These are phyloP conservation scores for Rhizopogon vinicolor DNA, from an alignment of 768 basidiomycete species.

Conservation along the genomic window DNA sequence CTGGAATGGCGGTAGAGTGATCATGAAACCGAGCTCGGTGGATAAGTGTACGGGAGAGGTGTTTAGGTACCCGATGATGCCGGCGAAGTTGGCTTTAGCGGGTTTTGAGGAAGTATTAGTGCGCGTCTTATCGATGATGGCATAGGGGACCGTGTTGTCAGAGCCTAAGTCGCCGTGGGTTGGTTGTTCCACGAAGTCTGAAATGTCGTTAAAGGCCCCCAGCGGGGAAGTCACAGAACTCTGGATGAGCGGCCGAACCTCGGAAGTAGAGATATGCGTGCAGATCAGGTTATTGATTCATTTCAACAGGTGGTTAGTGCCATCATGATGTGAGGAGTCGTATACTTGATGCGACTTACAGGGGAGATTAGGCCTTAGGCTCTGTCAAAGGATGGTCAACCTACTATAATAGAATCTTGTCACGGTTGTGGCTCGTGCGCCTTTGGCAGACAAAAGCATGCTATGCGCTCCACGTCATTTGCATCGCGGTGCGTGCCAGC, in stretches of 20 bases:
- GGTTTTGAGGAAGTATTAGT: not conserved
- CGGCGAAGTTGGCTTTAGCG: constrained; percentile 35
- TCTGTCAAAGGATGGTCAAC: no score
- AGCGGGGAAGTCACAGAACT: constrained; percentile 46
- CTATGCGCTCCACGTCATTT: no score
- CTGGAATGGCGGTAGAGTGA: constrained; percentile 55
- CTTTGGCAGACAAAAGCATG: no score
- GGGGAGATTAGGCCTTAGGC: no score
- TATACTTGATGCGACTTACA: not conserved
- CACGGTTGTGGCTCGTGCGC: no score
- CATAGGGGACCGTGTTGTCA: constrained; percentile 39
- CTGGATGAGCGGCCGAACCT: constrained; percentile 28
- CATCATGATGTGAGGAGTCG: not conserved
- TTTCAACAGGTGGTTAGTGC: not conserved
- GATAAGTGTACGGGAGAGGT: constrained; percentile 35
- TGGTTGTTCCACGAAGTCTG: constrained; percentile 32
- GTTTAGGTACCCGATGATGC: constrained; percentile 47
- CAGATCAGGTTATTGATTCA: constrained; percentile 32
- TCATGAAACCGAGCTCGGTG: constrained; percentile 52
- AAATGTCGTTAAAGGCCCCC: constrained; percentile 38
- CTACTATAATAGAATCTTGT: no score
- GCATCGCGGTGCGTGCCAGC: constrained; percentile 6
- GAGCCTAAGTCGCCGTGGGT: constrained; percentile 31
- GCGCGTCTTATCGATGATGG: constrained; percentile 47
- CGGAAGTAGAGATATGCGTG: constrained; percentile 40